Evolutionary conservation across 257 asterid genomes (phyloP).

Genomic region (Verbena officinalis): DNA sequence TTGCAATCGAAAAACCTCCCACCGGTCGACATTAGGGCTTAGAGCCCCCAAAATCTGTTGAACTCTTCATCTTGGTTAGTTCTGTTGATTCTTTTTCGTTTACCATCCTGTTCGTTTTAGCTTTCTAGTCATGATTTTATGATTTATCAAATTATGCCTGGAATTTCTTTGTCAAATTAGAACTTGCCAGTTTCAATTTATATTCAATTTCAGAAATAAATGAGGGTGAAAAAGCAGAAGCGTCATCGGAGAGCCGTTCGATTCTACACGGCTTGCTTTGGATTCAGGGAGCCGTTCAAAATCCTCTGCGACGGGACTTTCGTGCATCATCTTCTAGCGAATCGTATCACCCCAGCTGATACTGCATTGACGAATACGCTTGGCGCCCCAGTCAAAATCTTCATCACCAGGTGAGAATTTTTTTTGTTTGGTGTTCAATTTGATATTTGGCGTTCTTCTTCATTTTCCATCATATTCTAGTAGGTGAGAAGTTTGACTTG

Average conservation of each 20-base stretch:
- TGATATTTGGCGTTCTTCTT: background rate
- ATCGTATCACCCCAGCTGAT: constrained; percentile 81
- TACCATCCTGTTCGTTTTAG: background rate
- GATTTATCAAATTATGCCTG: background rate
- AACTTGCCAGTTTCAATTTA: background rate
- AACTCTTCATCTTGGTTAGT: background rate
- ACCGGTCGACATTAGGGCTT: constrained; percentile 24
- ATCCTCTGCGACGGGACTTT: constrained; percentile 96
- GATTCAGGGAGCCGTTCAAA: constrained; percentile 89
- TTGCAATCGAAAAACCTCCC: background rate
- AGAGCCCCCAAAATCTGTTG: constrained; percentile 1
- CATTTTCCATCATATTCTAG: background rate
- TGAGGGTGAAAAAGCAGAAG: constrained; percentile 83
- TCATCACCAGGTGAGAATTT: constrained; percentile 66
- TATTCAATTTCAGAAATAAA: constrained; percentile 26
- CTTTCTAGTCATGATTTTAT: background rate
- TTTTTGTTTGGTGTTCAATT: background rate
- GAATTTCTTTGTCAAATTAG: background rate
- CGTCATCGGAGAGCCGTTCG: constrained; percentile 78
- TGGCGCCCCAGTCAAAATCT: constrained; percentile 79
- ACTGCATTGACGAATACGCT: constrained; percentile 70
- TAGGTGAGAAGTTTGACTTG: background rate
- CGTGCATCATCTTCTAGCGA: constrained; percentile 74
- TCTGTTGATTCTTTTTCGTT: background rate
- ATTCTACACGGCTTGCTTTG: constrained; percentile 77